These are phyloP conservation scores for Populus hybrid DNA, from an alignment of 441 rosid species.

Conservation along the genomic window DNA sequence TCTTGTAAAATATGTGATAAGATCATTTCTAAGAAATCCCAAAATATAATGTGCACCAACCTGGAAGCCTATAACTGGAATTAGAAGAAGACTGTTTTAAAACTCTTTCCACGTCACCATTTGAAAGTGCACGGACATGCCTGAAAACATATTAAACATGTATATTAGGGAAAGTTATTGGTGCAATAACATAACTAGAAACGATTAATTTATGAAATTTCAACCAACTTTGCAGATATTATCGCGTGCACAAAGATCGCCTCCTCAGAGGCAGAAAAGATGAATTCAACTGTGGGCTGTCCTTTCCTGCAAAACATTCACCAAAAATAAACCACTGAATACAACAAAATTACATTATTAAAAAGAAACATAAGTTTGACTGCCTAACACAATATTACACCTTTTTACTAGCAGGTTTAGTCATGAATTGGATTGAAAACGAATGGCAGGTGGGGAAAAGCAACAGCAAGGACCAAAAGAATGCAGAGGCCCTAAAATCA, in stretches of 20 bases:
- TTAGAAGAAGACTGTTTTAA: conserved; percentile 54
- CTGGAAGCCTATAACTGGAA: conserved; percentile 78
- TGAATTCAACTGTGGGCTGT: conserved; percentile 80
- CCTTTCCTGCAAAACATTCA: conserved; percentile 72
- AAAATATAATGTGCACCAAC: conserved; percentile 37
- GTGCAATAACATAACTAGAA: conserved; percentile 13
- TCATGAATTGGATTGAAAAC: not conserved
- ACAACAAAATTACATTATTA: not conserved
- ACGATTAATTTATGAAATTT: conserved; percentile 15
- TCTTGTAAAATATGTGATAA: not conserved
- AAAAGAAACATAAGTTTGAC: not conserved
- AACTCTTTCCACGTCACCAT: conserved; percentile 70
- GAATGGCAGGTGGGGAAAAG: not conserved
- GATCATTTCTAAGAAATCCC: not conserved
- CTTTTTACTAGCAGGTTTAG: not conserved
- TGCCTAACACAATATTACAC: not conserved
- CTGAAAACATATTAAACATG: conserved; percentile 37
- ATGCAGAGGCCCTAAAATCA: not conserved
- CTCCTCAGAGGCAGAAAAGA: conserved; percentile 98
- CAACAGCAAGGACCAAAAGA: not conserved
- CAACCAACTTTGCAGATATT: conserved; percentile 89
- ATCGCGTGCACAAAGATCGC: conserved; percentile 87
- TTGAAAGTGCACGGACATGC: conserved; percentile 80
- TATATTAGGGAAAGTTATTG: conserved; percentile 10
- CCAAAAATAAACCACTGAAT: conserved; percentile 6